Evolutionary conservation across 306 rosid species (phyloP), one percentile per base, ranked within the genome.

Genomic region (Quercus glauca): DNA sequence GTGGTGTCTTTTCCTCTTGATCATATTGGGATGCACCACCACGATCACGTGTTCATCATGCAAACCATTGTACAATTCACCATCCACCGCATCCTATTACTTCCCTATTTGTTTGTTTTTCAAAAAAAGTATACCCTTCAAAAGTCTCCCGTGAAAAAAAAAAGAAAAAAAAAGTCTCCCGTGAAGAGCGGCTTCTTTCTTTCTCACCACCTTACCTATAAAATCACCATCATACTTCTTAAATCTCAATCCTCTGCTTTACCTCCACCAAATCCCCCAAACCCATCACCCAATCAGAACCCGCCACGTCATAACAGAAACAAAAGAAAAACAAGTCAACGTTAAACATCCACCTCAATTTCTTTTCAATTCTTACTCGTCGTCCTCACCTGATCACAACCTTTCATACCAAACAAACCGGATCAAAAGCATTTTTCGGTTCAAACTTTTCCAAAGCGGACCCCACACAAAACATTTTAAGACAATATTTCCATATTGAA

Each of bases 361-460:
- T 23, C 25, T 23, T 23, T 23, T 23, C 25, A 23, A 25, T 1
- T 4, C 3, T 21, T 4, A 25, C 0, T 1, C 25, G n/a, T 67
- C 21, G 49, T 35, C 72, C 28, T 11, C 52, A 35, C 5, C 20
- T 6, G 72, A 33, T 67, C 41, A 59, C 12, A 13, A 13, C 5
- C 10, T 0, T 70, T 5, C 72, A 26, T 1, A n/a, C 75, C 71
- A 17, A n/a, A 25, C 80, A 72, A 71, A 72, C 49, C 76, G 82
- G 78, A 60, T 79, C 71, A 20, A 49, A 12, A 13, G 17, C 5
- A 12, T n/a, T 20, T 35, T 20, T 33, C 23, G 41, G 20, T 41
- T 41, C 45, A 41, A 45, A 57, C 75, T 64, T 78, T 78, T 85
- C 76, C 73, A 72, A 63, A 49, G 12, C 73, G 63, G 75, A 64